These are phyloP conservation scores for Globisporangium paddicum DNA, from an alignment of 352 stramenopile species.

Conservation along the genomic window DNA sequence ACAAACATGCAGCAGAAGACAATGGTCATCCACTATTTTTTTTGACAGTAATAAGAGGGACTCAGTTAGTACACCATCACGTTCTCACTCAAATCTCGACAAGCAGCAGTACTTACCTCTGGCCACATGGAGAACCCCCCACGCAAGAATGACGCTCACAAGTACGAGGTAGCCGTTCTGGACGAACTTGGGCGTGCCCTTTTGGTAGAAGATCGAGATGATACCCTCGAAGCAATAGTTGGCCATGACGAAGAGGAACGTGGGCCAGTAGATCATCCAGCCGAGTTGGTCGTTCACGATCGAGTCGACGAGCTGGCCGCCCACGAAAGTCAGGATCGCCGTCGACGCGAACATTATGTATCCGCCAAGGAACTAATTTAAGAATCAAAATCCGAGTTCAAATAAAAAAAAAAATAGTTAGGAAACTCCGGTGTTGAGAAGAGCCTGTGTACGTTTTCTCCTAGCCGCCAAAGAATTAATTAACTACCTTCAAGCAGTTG, in stretches of 20 bases:
- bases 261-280: conserved; percentile 70
- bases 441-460: too few species aligned
- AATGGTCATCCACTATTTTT: conserved; percentile 78
- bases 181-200: conserved; percentile 75
- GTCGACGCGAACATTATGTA: conserved; percentile 90
- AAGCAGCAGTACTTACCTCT: conserved; percentile 58
- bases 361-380: conserved; percentile 51
- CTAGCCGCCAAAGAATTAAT: too few species aligned
- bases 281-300: conserved; percentile 69
- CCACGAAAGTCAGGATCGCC: conserved; percentile 84
- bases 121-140: conserved; percentile 97
- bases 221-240: conserved; percentile 89
- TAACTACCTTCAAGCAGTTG: conserved; percentile 71
- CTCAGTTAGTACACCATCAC: not conserved
- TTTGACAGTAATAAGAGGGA: not conserved
- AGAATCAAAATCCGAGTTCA: not conserved
- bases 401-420: not conserved
- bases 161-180: conserved; percentile 94
- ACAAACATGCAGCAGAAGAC: conserved; percentile 94
- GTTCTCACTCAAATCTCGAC: not conserved
- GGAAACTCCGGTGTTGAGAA: too few species aligned
- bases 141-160: conserved; percentile 96
- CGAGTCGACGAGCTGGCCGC: conserved; percentile 79
- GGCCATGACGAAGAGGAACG: conserved; percentile 86
- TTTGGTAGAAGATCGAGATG: conserved; percentile 90